Percentiles rank a stretch among this genome's conserved stretches.
Evolutionary conservation across 371 early-diverging fungal species (phyloP).

Genomic region (Syncephalis plumigaleata): DNA sequence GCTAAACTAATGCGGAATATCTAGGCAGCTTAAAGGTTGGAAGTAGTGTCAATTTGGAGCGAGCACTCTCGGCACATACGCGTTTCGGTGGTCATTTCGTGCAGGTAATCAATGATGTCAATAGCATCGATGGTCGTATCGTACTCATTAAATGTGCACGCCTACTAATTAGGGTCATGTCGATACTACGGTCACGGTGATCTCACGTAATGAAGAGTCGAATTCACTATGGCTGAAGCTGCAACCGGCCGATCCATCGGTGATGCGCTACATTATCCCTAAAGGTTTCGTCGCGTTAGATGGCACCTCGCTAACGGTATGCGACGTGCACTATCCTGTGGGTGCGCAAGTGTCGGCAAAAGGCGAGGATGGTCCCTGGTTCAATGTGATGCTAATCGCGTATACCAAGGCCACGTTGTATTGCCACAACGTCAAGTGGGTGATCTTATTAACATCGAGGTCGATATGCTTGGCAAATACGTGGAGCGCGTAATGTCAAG

Average conservation of each 20-base stretch:
- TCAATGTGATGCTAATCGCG: conserved; percentile 89
- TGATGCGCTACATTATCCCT: conserved; percentile 72
- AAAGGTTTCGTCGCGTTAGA: conserved; percentile 90
- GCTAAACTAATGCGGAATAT: neutral
- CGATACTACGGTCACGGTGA: conserved; percentile 65
- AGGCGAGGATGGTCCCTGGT: conserved; percentile 40
- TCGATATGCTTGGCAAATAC: conserved; percentile 93
- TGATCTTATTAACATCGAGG: conserved; percentile 80
- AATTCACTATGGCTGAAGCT: conserved; percentile 76
- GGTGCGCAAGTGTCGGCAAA: no score
- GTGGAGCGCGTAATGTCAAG: conserved; percentile 57
- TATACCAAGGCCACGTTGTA: conserved; percentile 77
- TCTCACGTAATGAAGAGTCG: conserved; percentile 59
- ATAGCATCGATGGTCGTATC: neutral
- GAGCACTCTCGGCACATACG: conserved; percentile 71
- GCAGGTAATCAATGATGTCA: conserved; percentile 35
- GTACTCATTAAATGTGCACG: neutral
- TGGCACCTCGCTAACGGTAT: conserved; percentile 88
- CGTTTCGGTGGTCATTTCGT: conserved; percentile 95
- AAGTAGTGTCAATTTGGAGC: conserved; percentile 75
- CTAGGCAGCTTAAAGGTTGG: conserved; percentile 60
- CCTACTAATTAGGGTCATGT: conserved; percentile 83
- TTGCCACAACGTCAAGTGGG: conserved; percentile 62
- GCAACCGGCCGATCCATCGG: conserved; percentile 31
- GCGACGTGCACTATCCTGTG: conserved; percentile 39